Conservation (phyloP, 2,329 filamentous ascomycete genomes). For the Fusarium bulbicola region DNA sequence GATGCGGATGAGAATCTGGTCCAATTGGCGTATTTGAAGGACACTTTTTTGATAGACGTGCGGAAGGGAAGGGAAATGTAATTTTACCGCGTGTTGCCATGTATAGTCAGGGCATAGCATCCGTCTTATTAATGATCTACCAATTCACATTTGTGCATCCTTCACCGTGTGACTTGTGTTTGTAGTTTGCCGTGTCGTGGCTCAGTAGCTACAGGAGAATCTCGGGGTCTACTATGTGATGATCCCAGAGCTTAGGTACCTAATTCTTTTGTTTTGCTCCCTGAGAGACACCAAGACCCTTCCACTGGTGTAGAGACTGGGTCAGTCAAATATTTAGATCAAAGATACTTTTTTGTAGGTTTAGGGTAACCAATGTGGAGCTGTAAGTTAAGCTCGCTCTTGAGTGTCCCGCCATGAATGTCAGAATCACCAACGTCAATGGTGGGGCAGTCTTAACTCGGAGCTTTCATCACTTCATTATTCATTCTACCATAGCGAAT, state of each 20-base stretch:
- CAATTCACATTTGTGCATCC: slow-evolving; percentile 29
- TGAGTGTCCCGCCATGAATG: slow-evolving; percentile 16
- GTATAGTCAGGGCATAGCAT: slow-evolving; percentile 46
- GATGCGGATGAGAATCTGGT: slow-evolving; percentile 27
- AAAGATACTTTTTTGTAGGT: neutral
- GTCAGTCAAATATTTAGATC: neutral
- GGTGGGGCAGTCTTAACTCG: slow-evolving; percentile 38
- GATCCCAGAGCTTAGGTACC: too few species aligned
- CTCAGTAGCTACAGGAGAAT: too few species aligned
- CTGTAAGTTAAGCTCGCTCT: neutral
- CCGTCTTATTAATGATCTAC: slow-evolving; percentile 47
- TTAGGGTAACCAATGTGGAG: slow-evolving; percentile 23
- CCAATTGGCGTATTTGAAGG: slow-evolving; percentile 41
- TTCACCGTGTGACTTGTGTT: neutral
- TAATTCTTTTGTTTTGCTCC: too few species aligned
- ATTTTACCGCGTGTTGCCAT: slow-evolving; percentile 53
- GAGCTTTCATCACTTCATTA: slow-evolving; percentile 29
- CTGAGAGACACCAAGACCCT: neutral
- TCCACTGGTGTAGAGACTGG: neutral
- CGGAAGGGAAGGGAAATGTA: slow-evolving; percentile 49
- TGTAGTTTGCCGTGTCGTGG: neutral
- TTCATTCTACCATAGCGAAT: neutral
- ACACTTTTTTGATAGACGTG: slow-evolving; percentile 49
- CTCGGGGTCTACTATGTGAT: neutral
- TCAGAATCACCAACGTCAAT: slow-evolving; percentile 36